Conservation (phyloP, 176 grass and related monocot genomes). For the Phoenix dactylifera region DNA sequence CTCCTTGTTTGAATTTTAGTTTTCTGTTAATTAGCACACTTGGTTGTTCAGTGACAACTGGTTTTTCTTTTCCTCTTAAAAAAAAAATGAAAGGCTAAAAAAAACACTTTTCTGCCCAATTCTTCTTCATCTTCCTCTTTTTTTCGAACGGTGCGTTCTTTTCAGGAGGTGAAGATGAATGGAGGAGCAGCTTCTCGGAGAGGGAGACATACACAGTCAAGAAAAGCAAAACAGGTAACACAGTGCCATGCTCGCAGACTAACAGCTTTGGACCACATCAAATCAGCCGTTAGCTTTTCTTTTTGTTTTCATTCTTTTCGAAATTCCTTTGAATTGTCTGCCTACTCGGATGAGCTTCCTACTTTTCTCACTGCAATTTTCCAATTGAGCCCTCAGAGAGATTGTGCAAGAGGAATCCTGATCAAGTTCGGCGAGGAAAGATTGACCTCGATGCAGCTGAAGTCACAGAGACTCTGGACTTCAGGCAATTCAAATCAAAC, state of each 20-base stretch:
- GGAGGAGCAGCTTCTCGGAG: constrained; percentile 72
- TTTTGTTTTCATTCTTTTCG: background rate
- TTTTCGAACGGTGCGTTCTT: constrained; percentile 12
- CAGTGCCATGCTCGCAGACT: constrained; percentile 12
- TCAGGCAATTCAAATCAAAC: constrained; percentile 36
- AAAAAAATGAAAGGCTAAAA: too few relatives aligned
- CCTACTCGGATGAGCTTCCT: constrained; percentile 6
- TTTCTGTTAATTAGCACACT: too few relatives aligned
- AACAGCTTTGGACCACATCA: constrained; percentile 10
- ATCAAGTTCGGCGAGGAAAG: constrained; percentile 56
- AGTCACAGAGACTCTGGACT: constrained; percentile 79
- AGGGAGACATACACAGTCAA: constrained; percentile 68
- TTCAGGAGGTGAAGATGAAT: constrained; percentile 54
- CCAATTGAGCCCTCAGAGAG: constrained; percentile 34
- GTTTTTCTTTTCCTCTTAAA: too few relatives aligned
- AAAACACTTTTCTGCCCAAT: background rate
- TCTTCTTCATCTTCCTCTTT: constrained; percentile 19
- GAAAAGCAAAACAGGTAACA: constrained; percentile 85
- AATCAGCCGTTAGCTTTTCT: constrained; percentile 15
- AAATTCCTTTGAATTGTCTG: background rate
- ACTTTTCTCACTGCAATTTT: constrained; percentile 3
- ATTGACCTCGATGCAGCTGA: constrained; percentile 82
- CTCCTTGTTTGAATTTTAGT: too few relatives aligned
- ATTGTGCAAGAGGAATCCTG: constrained; percentile 45
- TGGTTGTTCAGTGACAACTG: too few relatives aligned